These are phyloP conservation scores for Eimeria maxima DNA, from an alignment of 169 alveolate genomes.

Conservation along the genomic window DNA sequence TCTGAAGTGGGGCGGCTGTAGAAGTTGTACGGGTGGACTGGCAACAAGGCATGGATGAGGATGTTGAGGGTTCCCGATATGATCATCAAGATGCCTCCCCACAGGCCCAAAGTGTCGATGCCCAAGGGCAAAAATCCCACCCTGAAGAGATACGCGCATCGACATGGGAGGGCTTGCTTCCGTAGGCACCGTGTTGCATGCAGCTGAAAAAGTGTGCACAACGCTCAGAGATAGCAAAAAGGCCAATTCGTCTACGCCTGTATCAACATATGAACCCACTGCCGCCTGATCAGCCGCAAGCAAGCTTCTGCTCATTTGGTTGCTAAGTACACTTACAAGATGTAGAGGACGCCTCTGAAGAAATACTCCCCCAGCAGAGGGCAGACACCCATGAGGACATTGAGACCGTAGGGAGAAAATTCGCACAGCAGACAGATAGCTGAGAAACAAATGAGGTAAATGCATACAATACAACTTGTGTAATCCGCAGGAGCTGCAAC, in stretches of 20 bases:
- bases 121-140: slow-evolving; percentile 81
- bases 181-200: background rate
- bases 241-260: background rate
- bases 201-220: background rate
- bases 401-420: slow-evolving; percentile 80
- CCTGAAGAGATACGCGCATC: slow-evolving; percentile 6
- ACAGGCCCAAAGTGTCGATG: slow-evolving; percentile 69
- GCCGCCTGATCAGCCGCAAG: background rate
- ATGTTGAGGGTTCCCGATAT: slow-evolving; percentile 69
- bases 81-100: slow-evolving; percentile 71
- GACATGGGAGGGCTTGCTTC: background rate
- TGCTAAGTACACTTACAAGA: slow-evolving; percentile 41
- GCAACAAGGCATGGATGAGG: slow-evolving; percentile 59
- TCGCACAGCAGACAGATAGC: slow-evolving; percentile 70
- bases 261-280: background rate
- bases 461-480: slow-evolving; percentile 67
- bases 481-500: slow-evolving; percentile 77
- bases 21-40: slow-evolving; percentile 73
- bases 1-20: slow-evolving; percentile 63
- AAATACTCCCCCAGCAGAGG: slow-evolving; percentile 79
- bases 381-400: slow-evolving; percentile 80
- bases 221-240: background rate
- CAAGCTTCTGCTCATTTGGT: background rate
- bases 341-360: slow-evolving; percentile 78
- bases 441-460: slow-evolving; percentile 44